Evolutionary conservation across 2,329 filamentous ascomycete genomes (phyloP), one percentile per base, ranked within the genome.

Genomic region (Aspergillus versicolor): DNA sequence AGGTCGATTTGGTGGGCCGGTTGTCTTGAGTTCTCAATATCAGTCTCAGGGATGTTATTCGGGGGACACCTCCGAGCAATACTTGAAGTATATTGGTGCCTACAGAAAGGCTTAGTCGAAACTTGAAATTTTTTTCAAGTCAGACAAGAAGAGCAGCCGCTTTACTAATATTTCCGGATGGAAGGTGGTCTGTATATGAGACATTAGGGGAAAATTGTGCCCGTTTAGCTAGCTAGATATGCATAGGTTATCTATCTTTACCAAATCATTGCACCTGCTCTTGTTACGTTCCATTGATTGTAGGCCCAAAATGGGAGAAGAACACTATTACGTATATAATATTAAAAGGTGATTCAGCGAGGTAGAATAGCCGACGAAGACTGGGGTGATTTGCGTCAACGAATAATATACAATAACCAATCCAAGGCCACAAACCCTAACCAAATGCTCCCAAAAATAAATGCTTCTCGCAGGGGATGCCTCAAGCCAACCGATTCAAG

Each of bases 181-280:
- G 58, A 52, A 57, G 44, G 22, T 48, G 40, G 40, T 52, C 59
- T 44, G 48, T 47, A 50, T 55, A 41, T 37, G 52, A 48, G 34
- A 57, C 48, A 43, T 53, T 47, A 43, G 51, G 57, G 27, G 54
- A 61, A 60, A 62, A 63, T 61, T 64, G 64, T 61, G 56, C 61
- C 58, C 59, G 51, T 59, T 51, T 66, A 66, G 60, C 64, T 65
- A 30, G 27, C 64, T 65, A 30, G 27, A 60, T 54, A 61, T 61
- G 60, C 63, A 65, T 57, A 54, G 19, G 27, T 50, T 66, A 61
- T 45, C 54, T 62, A 61, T 63, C 57, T 58, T 54, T 60, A 48
- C 38, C 21, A 43, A 55, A 27, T 44, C 38, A 34, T 34, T n/a
- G 15, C 19, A 47, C 15, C 41, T 47, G 13, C n/a, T 30, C n/a